Percentiles rank a stretch among this genome's conserved stretches.
phyloP scores from a whole-genome alignment of 164 flowering plant genomes.

The Dillenia turbinata region DNA sequence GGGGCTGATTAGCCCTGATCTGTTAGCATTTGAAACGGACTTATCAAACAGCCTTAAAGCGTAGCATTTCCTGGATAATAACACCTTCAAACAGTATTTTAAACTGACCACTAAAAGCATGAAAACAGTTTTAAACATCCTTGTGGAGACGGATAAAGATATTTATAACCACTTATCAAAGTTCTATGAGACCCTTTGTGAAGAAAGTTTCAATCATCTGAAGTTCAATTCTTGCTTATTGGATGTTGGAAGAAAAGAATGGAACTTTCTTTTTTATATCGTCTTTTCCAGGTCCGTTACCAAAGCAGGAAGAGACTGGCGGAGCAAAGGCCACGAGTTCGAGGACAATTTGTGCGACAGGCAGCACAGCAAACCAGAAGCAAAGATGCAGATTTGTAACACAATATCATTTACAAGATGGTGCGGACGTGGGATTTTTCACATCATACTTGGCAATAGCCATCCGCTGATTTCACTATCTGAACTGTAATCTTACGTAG shows the following conservation, averaged over 20 bases:
- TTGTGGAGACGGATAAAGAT: too few species aligned
- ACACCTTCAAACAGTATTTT: too few species aligned
- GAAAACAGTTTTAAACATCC: too few species aligned
- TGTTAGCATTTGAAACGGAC: too few species aligned
- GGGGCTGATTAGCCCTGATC: too few species aligned
- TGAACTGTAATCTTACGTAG: neutral
- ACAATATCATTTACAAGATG: slow-evolving; percentile 1
- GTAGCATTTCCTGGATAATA: too few species aligned
- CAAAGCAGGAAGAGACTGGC: slow-evolving; percentile 78
- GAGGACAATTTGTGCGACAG: slow-evolving; percentile 77
- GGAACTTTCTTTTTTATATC: slow-evolving; percentile 1
- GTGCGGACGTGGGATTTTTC: slow-evolving; percentile 11
- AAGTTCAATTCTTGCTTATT: neutral
- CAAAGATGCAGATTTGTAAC: slow-evolving; percentile 22
- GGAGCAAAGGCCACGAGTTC: slow-evolving; percentile 74
- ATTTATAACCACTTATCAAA: too few species aligned
- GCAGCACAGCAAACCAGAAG: slow-evolving; percentile 20
- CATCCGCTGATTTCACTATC: neutral
- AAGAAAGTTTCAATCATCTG: neutral
- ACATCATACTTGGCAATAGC: slow-evolving; percentile 25
- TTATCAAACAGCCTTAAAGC: too few species aligned
- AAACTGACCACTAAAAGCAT: too few species aligned
- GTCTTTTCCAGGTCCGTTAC: slow-evolving; percentile 56
- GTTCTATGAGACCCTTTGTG: too few species aligned
- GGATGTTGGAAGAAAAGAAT: slow-evolving; percentile 6